phyloP scores from a whole-genome alignment of 139 green algal species.

The Coelastrella sp. region DNA sequence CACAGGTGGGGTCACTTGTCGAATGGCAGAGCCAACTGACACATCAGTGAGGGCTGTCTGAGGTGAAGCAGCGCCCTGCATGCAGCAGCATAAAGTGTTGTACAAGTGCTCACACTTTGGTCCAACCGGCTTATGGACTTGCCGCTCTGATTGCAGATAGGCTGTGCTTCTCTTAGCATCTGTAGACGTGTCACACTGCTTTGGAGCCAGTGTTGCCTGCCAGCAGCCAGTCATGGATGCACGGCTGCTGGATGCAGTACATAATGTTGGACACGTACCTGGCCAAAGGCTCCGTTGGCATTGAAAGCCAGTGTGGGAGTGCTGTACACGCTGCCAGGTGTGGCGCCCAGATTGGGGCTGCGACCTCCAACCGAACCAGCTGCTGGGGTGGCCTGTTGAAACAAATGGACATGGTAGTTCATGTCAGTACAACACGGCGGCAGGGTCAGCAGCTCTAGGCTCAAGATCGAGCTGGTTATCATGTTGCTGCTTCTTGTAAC shows the following conservation, averaged over 20 bases:
- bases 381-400: constrained; percentile 10
- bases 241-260: no score
- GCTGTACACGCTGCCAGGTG: constrained; percentile 39
- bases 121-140: no score
- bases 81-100: neutral
- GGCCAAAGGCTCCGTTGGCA: neutral
- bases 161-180: no score
- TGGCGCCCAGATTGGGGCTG: neutral
- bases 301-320: constrained; percentile 28
- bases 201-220: no score
- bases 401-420: no score
- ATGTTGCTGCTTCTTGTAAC: no score
- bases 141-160: no score
- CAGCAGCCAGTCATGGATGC: no score
- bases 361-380: neutral
- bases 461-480: no score
- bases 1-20: neutral
- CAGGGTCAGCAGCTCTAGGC: no score
- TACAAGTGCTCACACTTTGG: neutral
- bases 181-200: no score
- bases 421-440: no score
- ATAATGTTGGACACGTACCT: neutral
- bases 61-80: neutral
- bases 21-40: constrained; percentile 36
- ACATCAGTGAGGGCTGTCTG: neutral